Evolutionary conservation across 352 stramenopile species (phyloP), one percentile per base, ranked within the genome.

Genomic region (Pythium oligandrum): DNA sequence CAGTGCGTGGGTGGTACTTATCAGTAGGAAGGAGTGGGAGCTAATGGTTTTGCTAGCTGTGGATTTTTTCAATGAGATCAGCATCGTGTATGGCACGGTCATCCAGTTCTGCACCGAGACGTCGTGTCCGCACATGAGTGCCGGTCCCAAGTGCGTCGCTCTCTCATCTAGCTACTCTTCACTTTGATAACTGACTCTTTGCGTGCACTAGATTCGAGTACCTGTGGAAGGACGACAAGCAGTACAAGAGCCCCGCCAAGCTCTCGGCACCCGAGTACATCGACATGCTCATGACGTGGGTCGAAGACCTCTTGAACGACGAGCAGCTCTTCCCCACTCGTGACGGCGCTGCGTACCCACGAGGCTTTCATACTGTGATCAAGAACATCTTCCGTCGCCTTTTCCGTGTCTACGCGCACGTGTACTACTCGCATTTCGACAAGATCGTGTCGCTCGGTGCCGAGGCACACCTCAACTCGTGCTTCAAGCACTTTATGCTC

Each of bases 401-500:
- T n/a, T 98, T 98, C 71, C 80, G 96, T 9, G 92, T 98, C 1
- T 99, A 98, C 68, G 93, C 93, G 26, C 96, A 98, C 74, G 88
- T 98, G 40, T 99, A 99, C 72, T 96, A 95, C 60, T 96, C 85
- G 57, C 96, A 98, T 69, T 98, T 98, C 54, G 84, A 96, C 55
- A 98, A 97, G 48, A 85, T 98, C 60, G 88, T 98, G 52, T 85
- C 82, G 45, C 78, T 98, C 36, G 90, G 93, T 30, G 96, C 96
- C 51, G 93, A 97, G 55, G 92, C 95, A 35, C 92, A 98, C 67
- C 78, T 99, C 48, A 99, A 99, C 74, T 98, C 96, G 52, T 98
- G 90, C 63, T 98, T 99, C 74, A 99, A 99, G 66, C 94, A 98
- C 70, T 99, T 99, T 57, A 97, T 98, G 76, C 93, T 96, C 43